Evolutionary conservation across 179 eudicot genomes (phyloP).

Genomic region (Spergularia azorica): DNA sequence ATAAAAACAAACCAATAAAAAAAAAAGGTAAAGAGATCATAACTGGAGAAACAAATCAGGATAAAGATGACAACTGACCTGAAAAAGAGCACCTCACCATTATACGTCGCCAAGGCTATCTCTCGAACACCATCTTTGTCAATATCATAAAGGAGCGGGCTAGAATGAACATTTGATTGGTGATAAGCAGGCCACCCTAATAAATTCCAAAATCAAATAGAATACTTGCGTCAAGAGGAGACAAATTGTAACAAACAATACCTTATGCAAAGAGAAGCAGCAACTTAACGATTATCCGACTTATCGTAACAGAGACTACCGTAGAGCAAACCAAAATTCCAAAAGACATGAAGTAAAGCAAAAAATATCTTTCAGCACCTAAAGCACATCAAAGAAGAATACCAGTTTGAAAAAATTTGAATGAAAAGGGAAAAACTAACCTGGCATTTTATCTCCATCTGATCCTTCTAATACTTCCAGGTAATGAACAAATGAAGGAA

Average conservation of each 20-base stretch:
- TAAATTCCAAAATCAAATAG: constrained; percentile 26
- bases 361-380: not conserved
- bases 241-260: not conserved
- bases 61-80: constrained; percentile 45
- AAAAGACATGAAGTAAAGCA: not conserved
- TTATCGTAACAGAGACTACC: not conserved
- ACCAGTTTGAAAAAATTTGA: not conserved
- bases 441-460: constrained; percentile 98
- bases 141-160: constrained; percentile 93
- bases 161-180: constrained; percentile 94
- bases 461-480: constrained; percentile 97
- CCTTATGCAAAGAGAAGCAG: not conserved
- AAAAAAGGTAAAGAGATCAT: constrained; percentile 5
- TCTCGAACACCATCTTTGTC: constrained; percentile 99
- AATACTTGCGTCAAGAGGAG: constrained; percentile 1
- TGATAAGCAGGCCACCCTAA: constrained; percentile 99
- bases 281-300: not conserved
- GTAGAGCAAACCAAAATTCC: not conserved
- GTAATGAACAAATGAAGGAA: constrained; percentile 98
- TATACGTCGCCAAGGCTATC: constrained; percentile 91
- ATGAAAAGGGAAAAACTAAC: constrained; percentile 31
- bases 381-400: constrained; percentile 6
- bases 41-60: not conserved
- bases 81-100: constrained; percentile 95
- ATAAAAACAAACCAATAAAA: not conserved